A percentile compares a stretch with the other conserved stretches of the same genome.
Conservation (phyloP, 140 eudicot species). For the Anethum foeniculum region DNA sequence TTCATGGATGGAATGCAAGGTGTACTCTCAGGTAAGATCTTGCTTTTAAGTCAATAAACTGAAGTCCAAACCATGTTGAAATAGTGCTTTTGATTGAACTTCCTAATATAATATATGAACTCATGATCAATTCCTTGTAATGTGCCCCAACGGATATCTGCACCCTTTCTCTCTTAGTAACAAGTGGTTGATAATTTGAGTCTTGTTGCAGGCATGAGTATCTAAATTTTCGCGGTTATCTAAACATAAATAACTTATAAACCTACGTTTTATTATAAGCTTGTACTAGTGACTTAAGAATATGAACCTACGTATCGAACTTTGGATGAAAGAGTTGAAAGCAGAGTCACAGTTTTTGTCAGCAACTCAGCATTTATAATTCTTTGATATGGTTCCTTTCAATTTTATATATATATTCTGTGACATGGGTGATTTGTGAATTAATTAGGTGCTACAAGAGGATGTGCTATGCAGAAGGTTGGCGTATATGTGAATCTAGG, state of each 20-base stretch:
- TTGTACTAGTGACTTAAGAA: background rate
- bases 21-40: conserved; percentile 36
- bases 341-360: background rate
- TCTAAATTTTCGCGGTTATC: no score
- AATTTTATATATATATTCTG: no score
- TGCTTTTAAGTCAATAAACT: background rate
- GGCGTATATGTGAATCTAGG: conserved; percentile 47
- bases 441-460: conserved; percentile 37
- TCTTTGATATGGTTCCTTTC: no score
- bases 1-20: conserved; percentile 46
- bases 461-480: conserved; percentile 57
- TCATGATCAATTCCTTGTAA: background rate
- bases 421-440: background rate
- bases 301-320: background rate
- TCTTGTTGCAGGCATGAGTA: no score
- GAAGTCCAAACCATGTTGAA: background rate
- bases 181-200: no score
- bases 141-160: background rate
- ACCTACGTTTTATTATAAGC: no score
- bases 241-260: no score
- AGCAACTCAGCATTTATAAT: background rate
- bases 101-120: no score
- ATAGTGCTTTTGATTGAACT: no score
- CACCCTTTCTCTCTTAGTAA: background rate
- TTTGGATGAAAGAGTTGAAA: background rate